Conservation (phyloP, 495 filamentous ascomycete genomes). For the Penicillium coffeae region DNA sequence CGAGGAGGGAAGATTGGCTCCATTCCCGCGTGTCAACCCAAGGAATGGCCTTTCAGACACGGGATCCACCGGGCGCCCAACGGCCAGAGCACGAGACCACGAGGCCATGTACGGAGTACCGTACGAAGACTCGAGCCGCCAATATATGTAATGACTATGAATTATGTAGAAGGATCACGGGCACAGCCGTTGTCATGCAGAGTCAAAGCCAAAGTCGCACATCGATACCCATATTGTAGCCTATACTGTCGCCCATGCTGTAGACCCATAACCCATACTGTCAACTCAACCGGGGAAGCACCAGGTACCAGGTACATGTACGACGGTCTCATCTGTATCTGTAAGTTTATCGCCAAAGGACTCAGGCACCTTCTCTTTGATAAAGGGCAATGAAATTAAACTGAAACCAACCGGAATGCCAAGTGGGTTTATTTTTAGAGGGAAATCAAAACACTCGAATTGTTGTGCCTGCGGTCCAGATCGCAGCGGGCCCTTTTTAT, state of each 20-base stretch:
- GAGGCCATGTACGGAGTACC: no score
- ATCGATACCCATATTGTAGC: no score
- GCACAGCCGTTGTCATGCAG: no score
- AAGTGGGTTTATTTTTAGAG: slow-evolving; percentile 17
- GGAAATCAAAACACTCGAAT: slow-evolving; percentile 1
- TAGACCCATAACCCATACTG: no score
- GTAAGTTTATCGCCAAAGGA: neutral
- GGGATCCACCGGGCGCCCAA: slow-evolving; percentile 25
- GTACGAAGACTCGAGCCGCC: no score
- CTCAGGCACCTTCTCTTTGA: neutral
- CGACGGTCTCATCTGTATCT: slow-evolving; percentile 1
- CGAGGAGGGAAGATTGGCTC: slow-evolving; percentile 26
- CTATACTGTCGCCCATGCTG: no score
- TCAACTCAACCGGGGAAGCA: no score
- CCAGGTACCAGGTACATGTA: slow-evolving; percentile 23
- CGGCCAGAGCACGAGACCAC: slow-evolving; percentile 9
- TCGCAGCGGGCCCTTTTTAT: neutral
- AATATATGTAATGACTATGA: no score
- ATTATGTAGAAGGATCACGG: no score
- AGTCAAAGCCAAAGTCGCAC: no score
- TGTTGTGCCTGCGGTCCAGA: neutral
- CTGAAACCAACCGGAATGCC: slow-evolving; percentile 1
- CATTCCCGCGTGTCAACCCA: slow-evolving; percentile 23
- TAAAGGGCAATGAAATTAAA: neutral
- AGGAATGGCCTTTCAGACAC: slow-evolving; percentile 3